Base-by-base conservation (phyloP, 345 rosid species). In the Psidium guajava region DNA sequence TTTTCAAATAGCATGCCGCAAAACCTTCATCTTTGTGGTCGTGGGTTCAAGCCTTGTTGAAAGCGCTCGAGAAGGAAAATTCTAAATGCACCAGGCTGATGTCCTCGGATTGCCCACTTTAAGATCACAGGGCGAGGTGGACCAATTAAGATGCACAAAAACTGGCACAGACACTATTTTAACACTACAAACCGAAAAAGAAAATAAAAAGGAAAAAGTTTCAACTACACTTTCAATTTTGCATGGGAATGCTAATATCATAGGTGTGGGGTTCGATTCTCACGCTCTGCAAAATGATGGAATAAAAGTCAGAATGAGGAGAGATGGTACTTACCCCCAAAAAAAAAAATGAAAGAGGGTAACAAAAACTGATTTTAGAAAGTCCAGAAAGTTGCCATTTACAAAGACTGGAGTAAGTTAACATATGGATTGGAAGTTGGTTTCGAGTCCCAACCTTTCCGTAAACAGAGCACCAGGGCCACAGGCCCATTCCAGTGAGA, bases 91-190 rank as follows among this genome's bases (percentile, higher is more conserved):
- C 2, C 3, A 14, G 11, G 21, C 74, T 0, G 5, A 14, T 61
- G 2, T 27, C 1, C 0, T 36, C 0, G 5, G 4, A 15, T 4
- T 61, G 0, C 1, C 40, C 28, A 22, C 42, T 14, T 28, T 64
- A 64, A 15, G 9, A 64, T 32, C 44, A 28, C 75, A 28, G 1
- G 75, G 75, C 27, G 1, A 6, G 74, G 36, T 27, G 73, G 73
- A 27, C 0, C 36, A 27, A 27, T 3, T 28, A 11, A 64, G 1
- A 64, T 16, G 44, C 75, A 3, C 2, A 15, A 3, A 61, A 27
- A 61, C 21, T 27, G 22, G 42, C 22, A 1, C 4, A 0, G 42
- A 28, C 22, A 8, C 21, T 0, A 27, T 0, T 27, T 61, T 14
- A 27, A 61, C 75, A 3, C 22, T 3, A 64, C 32, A 64, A 8